Percentiles rank a stretch among this genome's conserved stretches.
Evolutionary conservation across 2,329 filamentous ascomycete species (phyloP).

Genomic region (Albifimbria verrucaria): DNA sequence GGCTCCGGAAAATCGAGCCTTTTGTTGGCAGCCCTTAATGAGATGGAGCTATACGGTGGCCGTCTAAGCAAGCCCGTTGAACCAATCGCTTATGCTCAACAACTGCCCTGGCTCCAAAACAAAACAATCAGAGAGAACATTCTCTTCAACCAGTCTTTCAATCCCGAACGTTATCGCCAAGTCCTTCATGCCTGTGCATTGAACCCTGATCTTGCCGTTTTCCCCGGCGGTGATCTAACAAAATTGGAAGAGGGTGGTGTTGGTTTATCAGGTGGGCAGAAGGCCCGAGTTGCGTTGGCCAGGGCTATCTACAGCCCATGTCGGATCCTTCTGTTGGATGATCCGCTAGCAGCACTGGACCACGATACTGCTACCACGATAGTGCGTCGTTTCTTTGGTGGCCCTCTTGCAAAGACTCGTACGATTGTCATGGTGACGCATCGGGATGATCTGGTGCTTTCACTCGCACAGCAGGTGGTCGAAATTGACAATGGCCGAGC

Average conservation of each 20-base stretch:
- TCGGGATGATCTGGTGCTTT: constrained; percentile 70
- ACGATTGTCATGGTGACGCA: constrained; percentile 80
- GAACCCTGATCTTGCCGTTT: constrained; percentile 50
- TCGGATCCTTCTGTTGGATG: constrained; percentile 57
- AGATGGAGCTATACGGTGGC: constrained; percentile 63
- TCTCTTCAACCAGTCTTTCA: constrained; percentile 55
- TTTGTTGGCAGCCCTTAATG: constrained; percentile 56
- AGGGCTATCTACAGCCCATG: constrained; percentile 58
- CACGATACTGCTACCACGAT: constrained; percentile 59
- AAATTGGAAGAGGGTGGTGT: constrained; percentile 61
- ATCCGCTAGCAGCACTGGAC: constrained; percentile 61
- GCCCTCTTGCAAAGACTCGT: constrained; percentile 57
- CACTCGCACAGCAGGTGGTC: constrained; percentile 71
- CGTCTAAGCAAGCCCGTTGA: constrained; percentile 43
- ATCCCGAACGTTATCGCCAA: constrained; percentile 52
- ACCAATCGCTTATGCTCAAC: constrained; percentile 53
- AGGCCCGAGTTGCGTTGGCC: constrained; percentile 60
- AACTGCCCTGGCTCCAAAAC: constrained; percentile 63
- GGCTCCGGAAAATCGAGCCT: constrained; percentile 61
- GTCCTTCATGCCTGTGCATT: constrained; percentile 61
- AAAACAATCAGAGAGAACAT: constrained; percentile 65
- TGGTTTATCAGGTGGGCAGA: constrained; percentile 61
- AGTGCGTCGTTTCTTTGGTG: constrained; percentile 59
- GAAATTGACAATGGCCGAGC: constrained; percentile 63
- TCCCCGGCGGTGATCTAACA: constrained; percentile 55